Conservation (phyloP, 306 rosid genomes). For the Pterocarpus macrocarpus region DNA sequence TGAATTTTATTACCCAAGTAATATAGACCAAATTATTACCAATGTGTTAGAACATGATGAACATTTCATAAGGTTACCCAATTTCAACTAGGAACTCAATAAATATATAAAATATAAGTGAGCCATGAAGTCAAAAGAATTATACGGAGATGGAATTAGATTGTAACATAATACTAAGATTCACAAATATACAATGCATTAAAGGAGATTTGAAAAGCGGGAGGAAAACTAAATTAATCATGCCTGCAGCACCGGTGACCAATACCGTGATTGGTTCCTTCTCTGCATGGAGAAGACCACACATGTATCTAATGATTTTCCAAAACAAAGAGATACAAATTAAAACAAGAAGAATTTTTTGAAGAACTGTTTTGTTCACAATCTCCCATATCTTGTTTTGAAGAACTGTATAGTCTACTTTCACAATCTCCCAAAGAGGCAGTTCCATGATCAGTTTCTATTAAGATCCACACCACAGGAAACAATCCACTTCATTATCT, state of each 20-base stretch:
- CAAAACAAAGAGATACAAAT: constrained; percentile 65
- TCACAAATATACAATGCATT: neutral
- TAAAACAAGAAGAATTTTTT: constrained; percentile 59
- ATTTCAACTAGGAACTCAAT: neutral
- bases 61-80: neutral
- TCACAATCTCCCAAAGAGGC: constrained; percentile 45
- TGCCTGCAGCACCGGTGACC: constrained; percentile 94
- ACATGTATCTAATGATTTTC: constrained; percentile 75
- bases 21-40: constrained; percentile 4
- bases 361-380: constrained; percentile 54
- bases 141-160: neutral
- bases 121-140: neutral
- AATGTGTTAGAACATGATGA: neutral
- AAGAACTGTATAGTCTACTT: constrained; percentile 50
- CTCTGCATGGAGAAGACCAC: constrained; percentile 63
- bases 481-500: constrained; percentile 28
- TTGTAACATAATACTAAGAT: neutral
- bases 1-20: neutral
- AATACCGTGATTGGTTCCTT: constrained; percentile 78
- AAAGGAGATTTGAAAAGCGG: neutral
- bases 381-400: constrained; percentile 48
- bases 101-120: neutral
- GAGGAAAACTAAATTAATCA: constrained; percentile 31
- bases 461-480: constrained; percentile 28
- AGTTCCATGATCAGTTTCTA: constrained; percentile 45